Evolutionary conservation across 768 basidiomycete genomes (phyloP).

Genomic region (Hortiboletus flavorubellus): DNA sequence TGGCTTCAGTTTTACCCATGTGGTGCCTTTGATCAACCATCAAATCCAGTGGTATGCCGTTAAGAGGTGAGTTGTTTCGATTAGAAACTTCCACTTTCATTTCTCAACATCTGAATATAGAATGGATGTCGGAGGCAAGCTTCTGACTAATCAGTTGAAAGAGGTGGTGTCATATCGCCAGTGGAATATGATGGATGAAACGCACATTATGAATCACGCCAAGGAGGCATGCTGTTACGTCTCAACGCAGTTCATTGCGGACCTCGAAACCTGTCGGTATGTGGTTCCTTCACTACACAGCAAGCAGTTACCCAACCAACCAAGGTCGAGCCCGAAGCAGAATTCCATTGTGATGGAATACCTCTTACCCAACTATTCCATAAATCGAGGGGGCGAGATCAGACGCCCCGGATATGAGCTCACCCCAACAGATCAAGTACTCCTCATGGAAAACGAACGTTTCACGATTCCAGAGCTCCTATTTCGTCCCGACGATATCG

Average conservation of each 20-base stretch:
- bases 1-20: slow-evolving; percentile 93
- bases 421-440: slow-evolving; percentile 59
- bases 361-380: slow-evolving; percentile 83
- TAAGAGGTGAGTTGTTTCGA: slow-evolving; percentile 54
- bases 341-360: slow-evolving; percentile 85
- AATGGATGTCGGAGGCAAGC: slow-evolving; percentile 93
- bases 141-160: slow-evolving; percentile 93
- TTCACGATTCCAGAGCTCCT: slow-evolving; percentile 91
- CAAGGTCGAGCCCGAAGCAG: slow-evolving; percentile 49
- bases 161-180: slow-evolving; percentile 92
- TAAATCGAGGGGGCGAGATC: slow-evolving; percentile 57
- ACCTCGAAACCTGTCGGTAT: slow-evolving; percentile 79
- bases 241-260: slow-evolving; percentile 62
- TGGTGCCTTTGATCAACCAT: slow-evolving; percentile 78
- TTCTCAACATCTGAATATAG: slow-evolving; percentile 47
- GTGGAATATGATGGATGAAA: slow-evolving; percentile 99
- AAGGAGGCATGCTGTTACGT: slow-evolving; percentile 92
- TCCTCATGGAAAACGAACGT: slow-evolving; percentile 88
- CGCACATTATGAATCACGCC: slow-evolving; percentile 88
- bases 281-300: slow-evolving; percentile 30
- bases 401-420: slow-evolving; percentile 51
- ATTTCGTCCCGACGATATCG: slow-evolving; percentile 88
- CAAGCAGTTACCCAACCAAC: slow-evolving; percentile 18
- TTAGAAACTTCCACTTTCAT: slow-evolving; percentile 11
- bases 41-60: slow-evolving; percentile 77